Evolutionary conservation across 2,329 filamentous ascomycete genomes (phyloP).

Genomic region (Mollisiaceae sp.): DNA sequence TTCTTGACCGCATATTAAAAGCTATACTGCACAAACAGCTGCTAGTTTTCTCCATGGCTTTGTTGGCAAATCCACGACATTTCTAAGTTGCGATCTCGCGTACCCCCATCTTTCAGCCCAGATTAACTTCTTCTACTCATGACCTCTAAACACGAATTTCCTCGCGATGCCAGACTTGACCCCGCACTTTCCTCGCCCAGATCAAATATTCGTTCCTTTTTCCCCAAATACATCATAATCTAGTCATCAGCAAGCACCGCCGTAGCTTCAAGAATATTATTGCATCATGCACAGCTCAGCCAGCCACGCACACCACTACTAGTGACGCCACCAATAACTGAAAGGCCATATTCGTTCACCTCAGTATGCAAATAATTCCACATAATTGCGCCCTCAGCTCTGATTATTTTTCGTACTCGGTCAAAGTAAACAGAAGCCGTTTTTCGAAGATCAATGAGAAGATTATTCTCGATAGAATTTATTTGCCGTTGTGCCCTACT

Average conservation of each 20-base stretch:
- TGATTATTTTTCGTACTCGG: conserved; percentile 25
- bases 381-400: conserved; percentile 29
- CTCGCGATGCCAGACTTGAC: conserved; percentile 24
- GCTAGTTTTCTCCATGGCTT: not conserved
- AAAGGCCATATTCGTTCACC: conserved; percentile 29
- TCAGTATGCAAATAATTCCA: conserved; percentile 35
- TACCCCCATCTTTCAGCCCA: conserved; percentile 30
- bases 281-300: conserved; percentile 48
- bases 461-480: conserved; percentile 7
- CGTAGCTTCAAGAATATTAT: conserved; percentile 29
- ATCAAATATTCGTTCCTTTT: conserved; percentile 25
- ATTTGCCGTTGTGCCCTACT: not conserved
- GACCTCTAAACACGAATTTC: conserved; percentile 22
- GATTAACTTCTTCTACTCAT: conserved; percentile 21
- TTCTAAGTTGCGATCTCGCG: not conserved
- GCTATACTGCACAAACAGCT: not conserved
- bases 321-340: conserved; percentile 18
- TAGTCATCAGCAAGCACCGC: conserved; percentile 29
- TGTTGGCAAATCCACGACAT: not conserved
- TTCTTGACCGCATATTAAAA: too few species aligned
- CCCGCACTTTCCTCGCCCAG: conserved; percentile 33
- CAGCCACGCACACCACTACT: conserved; percentile 51
- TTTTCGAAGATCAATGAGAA: conserved; percentile 5
- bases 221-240: conserved; percentile 17
- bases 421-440: conserved; percentile 23